phyloP scores from a whole-genome alignment of 2,329 filamentous ascomycete species.

The Cladosporium austrohemisphaericum region DNA sequence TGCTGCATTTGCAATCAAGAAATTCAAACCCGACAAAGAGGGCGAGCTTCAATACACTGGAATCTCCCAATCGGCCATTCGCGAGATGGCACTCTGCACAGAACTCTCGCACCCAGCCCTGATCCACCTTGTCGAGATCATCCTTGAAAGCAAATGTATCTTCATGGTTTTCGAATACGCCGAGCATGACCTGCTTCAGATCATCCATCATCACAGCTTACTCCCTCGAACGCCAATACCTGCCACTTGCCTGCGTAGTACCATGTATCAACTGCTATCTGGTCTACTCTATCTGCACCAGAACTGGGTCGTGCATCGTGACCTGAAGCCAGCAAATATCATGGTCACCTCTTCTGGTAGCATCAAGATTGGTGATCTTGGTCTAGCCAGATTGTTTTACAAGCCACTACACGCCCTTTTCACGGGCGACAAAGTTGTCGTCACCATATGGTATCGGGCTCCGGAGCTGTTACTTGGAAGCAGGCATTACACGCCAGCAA shows the following conservation, averaged over 20 bases:
- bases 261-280: conserved; percentile 93
- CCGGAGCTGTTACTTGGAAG: conserved; percentile 89
- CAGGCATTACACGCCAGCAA: conserved; percentile 93
- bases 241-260: conserved; percentile 82
- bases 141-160: conserved; percentile 97
- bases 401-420: conserved; percentile 91
- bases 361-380: conserved; percentile 92
- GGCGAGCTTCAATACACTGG: conserved; percentile 96
- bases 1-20: conserved; percentile 96
- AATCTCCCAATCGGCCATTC: conserved; percentile 93
- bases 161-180: conserved; percentile 99
- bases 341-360: conserved; percentile 90
- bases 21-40: conserved; percentile 98
- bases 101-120: conserved; percentile 87
- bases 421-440: conserved; percentile 93
- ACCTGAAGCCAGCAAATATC: conserved; percentile 97
- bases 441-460: conserved; percentile 98
- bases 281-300: conserved; percentile 91
- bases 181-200: conserved; percentile 93
- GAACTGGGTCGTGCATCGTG: conserved; percentile 95
- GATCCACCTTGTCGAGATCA: conserved; percentile 88
- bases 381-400: conserved; percentile 86
- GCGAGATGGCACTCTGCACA: conserved; percentile 95
- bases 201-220: conserved; percentile 96
- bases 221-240: conserved; percentile 84